phyloP scores from a whole-genome alignment of 257 asterid species.

The Cinchona pubescens region DNA sequence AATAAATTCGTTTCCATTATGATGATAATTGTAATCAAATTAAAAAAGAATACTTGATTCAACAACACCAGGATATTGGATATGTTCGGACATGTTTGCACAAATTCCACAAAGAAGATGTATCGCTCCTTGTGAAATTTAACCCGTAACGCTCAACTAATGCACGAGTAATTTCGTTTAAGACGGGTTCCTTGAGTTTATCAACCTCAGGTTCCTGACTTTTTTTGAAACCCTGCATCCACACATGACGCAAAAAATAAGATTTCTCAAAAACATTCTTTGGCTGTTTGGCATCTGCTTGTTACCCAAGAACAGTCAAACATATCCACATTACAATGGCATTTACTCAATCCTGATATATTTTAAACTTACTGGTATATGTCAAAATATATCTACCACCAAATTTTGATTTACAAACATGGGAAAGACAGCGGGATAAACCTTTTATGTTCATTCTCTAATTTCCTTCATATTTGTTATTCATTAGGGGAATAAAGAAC shows the following conservation, averaged over 20 bases:
- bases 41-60: neutral
- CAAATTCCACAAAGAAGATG: conserved; percentile 77
- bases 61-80: conserved; percentile 19
- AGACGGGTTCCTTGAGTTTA: conserved; percentile 71
- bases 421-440: no score
- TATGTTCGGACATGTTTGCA: conserved; percentile 73
- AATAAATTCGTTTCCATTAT: conserved; percentile 15
- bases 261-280: neutral
- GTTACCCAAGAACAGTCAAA: no score
- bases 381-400: no score
- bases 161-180: conserved; percentile 59
- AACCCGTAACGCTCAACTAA: conserved; percentile 65
- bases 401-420: no score
- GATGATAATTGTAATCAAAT: conserved; percentile 18
- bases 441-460: no score
- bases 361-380: no score
- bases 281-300: no score
- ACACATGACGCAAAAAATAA: conserved; percentile 16
- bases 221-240: conserved; percentile 64
- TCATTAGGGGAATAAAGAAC: neutral
- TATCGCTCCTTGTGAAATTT: conserved; percentile 62
- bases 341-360: no score
- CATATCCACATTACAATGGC: no score
- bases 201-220: conserved; percentile 80
- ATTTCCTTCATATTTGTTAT: no score